Base-by-base conservation (phyloP, 2,329 filamentous ascomycete species). In the Colletotrichum gloeosporioides region DNA sequence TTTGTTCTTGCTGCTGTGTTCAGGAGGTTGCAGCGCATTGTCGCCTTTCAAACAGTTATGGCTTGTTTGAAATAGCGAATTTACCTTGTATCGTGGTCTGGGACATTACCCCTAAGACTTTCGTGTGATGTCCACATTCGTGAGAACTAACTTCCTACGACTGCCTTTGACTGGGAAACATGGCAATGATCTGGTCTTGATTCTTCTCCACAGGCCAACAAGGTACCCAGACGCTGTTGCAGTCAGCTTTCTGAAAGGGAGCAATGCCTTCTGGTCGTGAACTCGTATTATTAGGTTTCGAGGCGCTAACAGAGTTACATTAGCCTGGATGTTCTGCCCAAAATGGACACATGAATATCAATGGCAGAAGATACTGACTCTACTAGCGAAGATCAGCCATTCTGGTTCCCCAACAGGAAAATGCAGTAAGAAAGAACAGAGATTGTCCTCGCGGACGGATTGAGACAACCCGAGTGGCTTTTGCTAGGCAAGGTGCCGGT, bases 401-500 rank as follows among this genome's bases (percentile, higher is more conserved):
- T 53, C n/a, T 4, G 44, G n/a, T 53, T 53, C 10, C 44, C 44
- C n/a, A 13, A 25, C 44, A 25, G 44, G n/a, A 22, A 22, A 53
- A 53, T 13, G 44, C 44, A 22, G n/a, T 4, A 53, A 22, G n/a
- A 8, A 13, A 1, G 44, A 7, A 3, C 10, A 53, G n/a, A 8
- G 8, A 10, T 49, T 8, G 18, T 10, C 18, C 9, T 22, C 10
- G 0, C n/a, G 10, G 44, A 53, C 44, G 44, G 0, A 22, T 4
- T 13, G 1, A 53, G n/a, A 22, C 0, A 53, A 53, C 4, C 6
- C 2, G 39, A 3, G 3, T 6, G 9, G 18, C 39, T 22, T 49
- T 7, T 12, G 44, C 9, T 12, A 0, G 7, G 44, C 0, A 1
- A 0, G 44, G n/a, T 10, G 0, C 0, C 3, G 10, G 8, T 18